Base-by-base conservation (phyloP, 176 grass and related monocot genomes). In the Triticum turgidum region DNA sequence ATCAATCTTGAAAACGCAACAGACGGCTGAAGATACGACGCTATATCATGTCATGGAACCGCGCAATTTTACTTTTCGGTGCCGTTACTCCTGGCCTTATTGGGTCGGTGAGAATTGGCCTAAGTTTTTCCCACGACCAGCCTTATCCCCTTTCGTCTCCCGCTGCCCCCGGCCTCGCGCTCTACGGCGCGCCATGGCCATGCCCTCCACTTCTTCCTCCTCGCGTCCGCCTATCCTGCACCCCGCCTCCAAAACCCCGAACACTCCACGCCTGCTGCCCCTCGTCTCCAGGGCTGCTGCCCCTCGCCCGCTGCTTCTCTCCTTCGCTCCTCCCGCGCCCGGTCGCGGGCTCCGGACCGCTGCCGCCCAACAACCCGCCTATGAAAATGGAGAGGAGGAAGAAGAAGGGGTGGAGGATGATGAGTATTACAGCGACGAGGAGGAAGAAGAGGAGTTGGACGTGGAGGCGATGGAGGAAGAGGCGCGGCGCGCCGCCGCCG, bases 381-480 rank as follows among this genome's bases (percentile, higher is more conserved):
- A 78, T 59, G 73, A 87, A 9, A 82, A 73, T 7, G 88, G 49
- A 0, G 84, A 78, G 8, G 81, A 78, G 15, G 64, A 6, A 3
- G 69, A 82, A 0, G 78, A 75, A 1, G 68, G 63, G 20, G 64
- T 39, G 54, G 29, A 51, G 4, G 67, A 59, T 11, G 88, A 39
- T 9, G 9, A 49, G 9, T 63, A 83, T 24, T 67, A 76, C 11
- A 72, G 73, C 7, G 89, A 82, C 0, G 81, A 79, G 7, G 78
- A 61, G 14, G 87, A 89, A 0, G 89, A 79, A 9, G 88, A 84
- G 0, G 86, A 76, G n/a, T 70, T 88, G 75, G 84, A 98, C 83
- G 47, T 92, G 18, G 93, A 94, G 24, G 91, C 79, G 41, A 89
- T 98, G 93, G 96, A 98, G 86, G 87, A 89, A 80, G 96, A 98